Evolutionary conservation across 345 rosid genomes (phyloP).

Genomic region (Eucalyptus brandiana): DNA sequence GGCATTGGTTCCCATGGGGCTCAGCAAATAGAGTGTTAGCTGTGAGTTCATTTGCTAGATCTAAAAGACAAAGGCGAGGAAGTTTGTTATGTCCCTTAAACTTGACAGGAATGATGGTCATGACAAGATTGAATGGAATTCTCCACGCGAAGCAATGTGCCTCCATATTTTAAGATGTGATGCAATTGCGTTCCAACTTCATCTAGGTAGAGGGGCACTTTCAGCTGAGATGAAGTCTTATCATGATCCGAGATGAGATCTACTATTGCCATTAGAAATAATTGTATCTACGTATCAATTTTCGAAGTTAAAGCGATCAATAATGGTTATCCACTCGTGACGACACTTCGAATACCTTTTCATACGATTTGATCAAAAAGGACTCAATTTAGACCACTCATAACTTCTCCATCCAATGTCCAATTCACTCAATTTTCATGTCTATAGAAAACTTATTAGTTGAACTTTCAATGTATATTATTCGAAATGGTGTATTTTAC

Average conservation of each 20-base stretch:
- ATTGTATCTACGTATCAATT: too few relatives aligned
- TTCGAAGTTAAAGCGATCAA: too few relatives aligned
- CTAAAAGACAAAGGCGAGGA: not conserved
- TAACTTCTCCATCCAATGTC: too few relatives aligned
- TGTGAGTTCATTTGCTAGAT: not conserved
- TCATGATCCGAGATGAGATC: too few relatives aligned
- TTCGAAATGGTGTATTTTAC: too few relatives aligned
- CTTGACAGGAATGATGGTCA: not conserved
- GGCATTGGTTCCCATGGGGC: not conserved
- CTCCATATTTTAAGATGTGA: not conserved
- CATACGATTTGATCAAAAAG: too few relatives aligned
- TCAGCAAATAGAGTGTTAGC: not conserved
- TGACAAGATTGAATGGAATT: not conserved
- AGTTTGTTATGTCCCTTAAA: not conserved
- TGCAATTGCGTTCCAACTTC: not conserved
- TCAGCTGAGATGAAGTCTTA: not conserved
- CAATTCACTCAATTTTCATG: too few relatives aligned
- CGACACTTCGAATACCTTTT: fast-evolving
- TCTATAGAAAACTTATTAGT: too few relatives aligned
- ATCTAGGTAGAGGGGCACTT: not conserved
- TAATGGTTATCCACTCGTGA: too few relatives aligned
- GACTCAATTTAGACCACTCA: too few relatives aligned
- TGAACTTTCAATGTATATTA: too few relatives aligned
- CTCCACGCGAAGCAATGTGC: not conserved
- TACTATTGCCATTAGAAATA: not conserved